Conservation (phyloP, 805 yeast genomes). For the Yamadazyma tumulicola region DNA sequence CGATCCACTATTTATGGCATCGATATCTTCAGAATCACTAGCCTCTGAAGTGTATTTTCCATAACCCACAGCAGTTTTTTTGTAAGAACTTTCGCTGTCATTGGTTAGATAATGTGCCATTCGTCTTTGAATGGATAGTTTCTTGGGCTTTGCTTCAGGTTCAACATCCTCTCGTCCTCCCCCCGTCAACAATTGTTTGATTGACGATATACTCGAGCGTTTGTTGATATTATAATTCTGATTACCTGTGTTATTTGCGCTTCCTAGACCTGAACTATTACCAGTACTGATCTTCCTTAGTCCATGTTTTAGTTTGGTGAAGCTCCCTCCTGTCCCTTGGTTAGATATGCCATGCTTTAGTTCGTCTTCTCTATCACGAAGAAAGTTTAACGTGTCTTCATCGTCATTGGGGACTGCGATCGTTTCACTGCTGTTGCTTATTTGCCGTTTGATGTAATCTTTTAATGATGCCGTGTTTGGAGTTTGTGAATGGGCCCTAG, state of each 20-base stretch:
- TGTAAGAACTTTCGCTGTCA: constrained; percentile 40
- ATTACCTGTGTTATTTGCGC: constrained; percentile 18
- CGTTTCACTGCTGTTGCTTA: constrained; percentile 23
- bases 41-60: constrained; percentile 61
- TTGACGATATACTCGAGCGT: constrained; percentile 27
- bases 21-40: constrained; percentile 31
- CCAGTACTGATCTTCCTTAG: constrained; percentile 41
- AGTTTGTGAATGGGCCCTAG: background rate
- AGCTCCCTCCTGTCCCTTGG: constrained; percentile 39
- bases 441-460: constrained; percentile 30
- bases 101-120: constrained; percentile 46
- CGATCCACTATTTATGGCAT: constrained; percentile 23
- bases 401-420: constrained; percentile 16
- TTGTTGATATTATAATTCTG: constrained; percentile 13
- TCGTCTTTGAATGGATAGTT: constrained; percentile 49
- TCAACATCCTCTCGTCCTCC: constrained; percentile 10
- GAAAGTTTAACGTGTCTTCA: constrained; percentile 34
- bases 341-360: constrained; percentile 1
- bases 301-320: constrained; percentile 29
- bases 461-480: constrained; percentile 22
- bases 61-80: constrained; percentile 74
- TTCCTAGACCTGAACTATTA: constrained; percentile 16
- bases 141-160: constrained; percentile 13
- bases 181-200: constrained; percentile 29
- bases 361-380: constrained; percentile 29